Conservation (phyloP, 2,329 filamentous ascomycete genomes). For the Pseudocercospora vitis region DNA sequence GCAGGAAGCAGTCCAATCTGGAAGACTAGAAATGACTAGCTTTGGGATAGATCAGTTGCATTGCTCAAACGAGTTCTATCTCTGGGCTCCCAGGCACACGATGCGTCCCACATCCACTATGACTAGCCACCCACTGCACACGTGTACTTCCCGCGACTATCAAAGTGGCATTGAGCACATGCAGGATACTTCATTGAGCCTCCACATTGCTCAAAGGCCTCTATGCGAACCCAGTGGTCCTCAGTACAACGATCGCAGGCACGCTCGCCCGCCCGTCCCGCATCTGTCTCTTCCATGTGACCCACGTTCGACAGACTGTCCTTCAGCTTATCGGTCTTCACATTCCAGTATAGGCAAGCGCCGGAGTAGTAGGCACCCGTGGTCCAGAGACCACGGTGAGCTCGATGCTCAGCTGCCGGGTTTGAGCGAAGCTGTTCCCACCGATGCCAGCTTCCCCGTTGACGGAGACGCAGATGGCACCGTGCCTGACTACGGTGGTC, state of each 20-base stretch:
- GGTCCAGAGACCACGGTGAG: too few relatives aligned
- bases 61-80: not conserved
- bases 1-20: slow-evolving; percentile 43
- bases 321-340: not conserved
- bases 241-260: not conserved
- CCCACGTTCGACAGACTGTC: too few relatives aligned
- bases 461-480: too few relatives aligned
- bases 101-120: too few relatives aligned
- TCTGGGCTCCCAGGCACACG: too few relatives aligned
- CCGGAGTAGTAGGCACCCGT: not conserved
- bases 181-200: not conserved
- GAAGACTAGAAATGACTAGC: slow-evolving; percentile 18
- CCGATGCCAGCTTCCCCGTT: too few relatives aligned
- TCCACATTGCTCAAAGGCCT: not conserved
- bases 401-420: too few relatives aligned
- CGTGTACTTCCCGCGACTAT: too few relatives aligned
- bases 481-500: too few relatives aligned
- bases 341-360: not conserved
- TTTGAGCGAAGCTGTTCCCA: too few relatives aligned
- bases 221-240: not conserved
- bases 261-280: not conserved
- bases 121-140: too few relatives aligned
- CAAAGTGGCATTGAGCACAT: not conserved
- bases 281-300: too few relatives aligned
- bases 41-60: not conserved